phyloP scores from a whole-genome alignment of 2,329 filamentous ascomycete genomes.

The Talaromyces albobiverticillius region DNA sequence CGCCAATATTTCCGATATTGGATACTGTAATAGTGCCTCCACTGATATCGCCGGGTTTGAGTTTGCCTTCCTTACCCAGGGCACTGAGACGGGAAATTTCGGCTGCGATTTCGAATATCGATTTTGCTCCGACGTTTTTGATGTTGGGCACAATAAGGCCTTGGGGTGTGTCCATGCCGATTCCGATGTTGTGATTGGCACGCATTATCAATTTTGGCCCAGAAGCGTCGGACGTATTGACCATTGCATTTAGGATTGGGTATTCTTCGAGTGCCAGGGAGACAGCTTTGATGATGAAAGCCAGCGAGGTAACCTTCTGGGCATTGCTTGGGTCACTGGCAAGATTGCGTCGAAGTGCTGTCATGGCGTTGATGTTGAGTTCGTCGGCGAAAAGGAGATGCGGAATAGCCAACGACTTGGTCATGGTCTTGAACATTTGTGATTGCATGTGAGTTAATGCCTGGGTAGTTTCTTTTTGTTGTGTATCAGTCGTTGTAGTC shows the following conservation, averaged over 20 bases:
- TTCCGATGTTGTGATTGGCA: constrained; percentile 86
- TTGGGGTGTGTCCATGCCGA: constrained; percentile 89
- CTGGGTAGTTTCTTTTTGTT: constrained; percentile 65
- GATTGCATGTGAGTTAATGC: constrained; percentile 75
- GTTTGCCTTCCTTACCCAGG: constrained; percentile 70
- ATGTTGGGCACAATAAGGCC: constrained; percentile 91
- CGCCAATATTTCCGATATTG: constrained; percentile 94
- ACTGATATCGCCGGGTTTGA: constrained; percentile 70
- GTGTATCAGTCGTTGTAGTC: constrained; percentile 36
- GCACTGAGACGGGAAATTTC: constrained; percentile 72
- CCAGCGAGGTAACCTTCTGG: constrained; percentile 79
- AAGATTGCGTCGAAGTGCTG: constrained; percentile 68
- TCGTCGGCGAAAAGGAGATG: constrained; percentile 96
- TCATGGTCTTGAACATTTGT: constrained; percentile 99
- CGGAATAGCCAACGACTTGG: constrained; percentile 81
- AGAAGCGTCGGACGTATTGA: constrained; percentile 59
- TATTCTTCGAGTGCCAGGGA: constrained; percentile 79
- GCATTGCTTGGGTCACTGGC: constrained; percentile 58
- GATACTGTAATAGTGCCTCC: constrained; percentile 93
- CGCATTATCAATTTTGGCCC: constrained; percentile 78
- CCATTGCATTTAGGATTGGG: constrained; percentile 81
- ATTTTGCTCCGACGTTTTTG: constrained; percentile 73
- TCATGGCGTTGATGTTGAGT: constrained; percentile 74
- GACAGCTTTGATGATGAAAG: constrained; percentile 94
- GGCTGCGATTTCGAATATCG: constrained; percentile 71